Conservation (phyloP, 306 rosid genomes). For the Geum urbanum region DNA sequence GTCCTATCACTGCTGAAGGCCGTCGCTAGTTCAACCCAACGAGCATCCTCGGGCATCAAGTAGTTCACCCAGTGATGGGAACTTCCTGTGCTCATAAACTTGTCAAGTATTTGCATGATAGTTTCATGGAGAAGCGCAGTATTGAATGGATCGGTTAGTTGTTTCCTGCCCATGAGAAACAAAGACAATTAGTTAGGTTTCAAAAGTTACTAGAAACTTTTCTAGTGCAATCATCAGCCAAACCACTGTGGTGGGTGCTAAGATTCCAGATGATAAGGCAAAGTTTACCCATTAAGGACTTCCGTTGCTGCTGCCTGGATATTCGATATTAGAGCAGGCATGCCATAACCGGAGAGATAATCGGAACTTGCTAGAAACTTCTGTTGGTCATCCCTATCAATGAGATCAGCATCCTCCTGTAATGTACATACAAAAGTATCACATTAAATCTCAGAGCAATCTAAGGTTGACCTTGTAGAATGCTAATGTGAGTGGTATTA, state of each 20-base stretch:
- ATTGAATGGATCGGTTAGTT: conserved; percentile 55
- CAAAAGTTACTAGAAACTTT: conserved; percentile 8
- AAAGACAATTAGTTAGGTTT: conserved; percentile 19
- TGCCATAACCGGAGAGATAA: conserved; percentile 56
- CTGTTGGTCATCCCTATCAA: conserved; percentile 74
- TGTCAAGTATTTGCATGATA: conserved; percentile 52
- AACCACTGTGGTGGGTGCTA: conserved; percentile 1
- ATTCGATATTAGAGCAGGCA: conserved; percentile 63
- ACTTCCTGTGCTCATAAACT: conserved; percentile 65
- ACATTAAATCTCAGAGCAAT: not conserved
- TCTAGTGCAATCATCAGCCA: conserved; percentile 12
- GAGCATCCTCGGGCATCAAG: conserved; percentile 65
- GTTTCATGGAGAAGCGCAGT: conserved; percentile 53
- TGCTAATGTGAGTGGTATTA: not conserved
- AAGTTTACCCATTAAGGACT: conserved; percentile 76
- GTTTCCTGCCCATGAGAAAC: conserved; percentile 61
- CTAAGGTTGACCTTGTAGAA: conserved; percentile 1
- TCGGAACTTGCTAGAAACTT: conserved; percentile 78
- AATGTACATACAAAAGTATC: conserved; percentile 2
- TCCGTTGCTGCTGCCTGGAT: conserved; percentile 66
- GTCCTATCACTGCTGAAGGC: conserved; percentile 32
- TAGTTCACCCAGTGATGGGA: conserved; percentile 74
- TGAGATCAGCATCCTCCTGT: conserved; percentile 69
- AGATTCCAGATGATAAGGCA: conserved; percentile 17
- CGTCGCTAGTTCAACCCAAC: conserved; percentile 24